Evolutionary conservation across 805 yeast species (phyloP), one percentile per base, ranked within the genome.

Genomic region (Clavispora phyllophila): DNA sequence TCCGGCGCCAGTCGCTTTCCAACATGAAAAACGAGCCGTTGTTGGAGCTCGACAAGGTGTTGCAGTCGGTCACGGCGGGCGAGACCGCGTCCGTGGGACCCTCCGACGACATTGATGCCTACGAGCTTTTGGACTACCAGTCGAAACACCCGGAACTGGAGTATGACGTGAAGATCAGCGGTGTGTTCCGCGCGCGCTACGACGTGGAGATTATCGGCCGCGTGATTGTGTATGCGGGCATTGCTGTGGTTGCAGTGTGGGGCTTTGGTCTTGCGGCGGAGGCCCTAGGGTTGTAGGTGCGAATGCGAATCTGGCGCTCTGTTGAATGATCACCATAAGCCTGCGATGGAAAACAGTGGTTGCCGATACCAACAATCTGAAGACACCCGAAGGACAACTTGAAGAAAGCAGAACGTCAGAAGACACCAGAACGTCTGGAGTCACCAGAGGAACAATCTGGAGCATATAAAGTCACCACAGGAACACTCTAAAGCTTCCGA

Each of bases 131-230:
- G 36, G 70, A 65, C 44, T 63, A 65, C 51, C 59, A 58, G 36
- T 23, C 39, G 8, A 37, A 38, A 8, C 35, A 36, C 26, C 41
- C 39, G 18, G 18, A 38, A 9, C 50, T 48, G 41, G 50, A 56
- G 44, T 50, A 49, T 31, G 14, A 38, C 9, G 52, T 51, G 40
- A 50, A 56, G 45, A 51, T 50, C 35, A 46, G 69, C 49, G 77
- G 75, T 13, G 84, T 79, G 0, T 78, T 76, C 54, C 72, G 71
- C 44, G 75, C 79, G 3, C 72, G 90, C 38, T 82, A 83, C 51
- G 89, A 81, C 43, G 81, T 84, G 24, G 91, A 84, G 47, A 84
- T 87, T 3, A 63, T 87, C 25, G 89, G 93, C 9, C 73, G 95
- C 54, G 66, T 86, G 47, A 63, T 84, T 14, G 85, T 89, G 1